A percentile compares a stretch with the other conserved stretches of the same genome.
Evolutionary conservation across 768 basidiomycete species (phyloP).

Genomic region (Polyporus arcularius): DNA sequence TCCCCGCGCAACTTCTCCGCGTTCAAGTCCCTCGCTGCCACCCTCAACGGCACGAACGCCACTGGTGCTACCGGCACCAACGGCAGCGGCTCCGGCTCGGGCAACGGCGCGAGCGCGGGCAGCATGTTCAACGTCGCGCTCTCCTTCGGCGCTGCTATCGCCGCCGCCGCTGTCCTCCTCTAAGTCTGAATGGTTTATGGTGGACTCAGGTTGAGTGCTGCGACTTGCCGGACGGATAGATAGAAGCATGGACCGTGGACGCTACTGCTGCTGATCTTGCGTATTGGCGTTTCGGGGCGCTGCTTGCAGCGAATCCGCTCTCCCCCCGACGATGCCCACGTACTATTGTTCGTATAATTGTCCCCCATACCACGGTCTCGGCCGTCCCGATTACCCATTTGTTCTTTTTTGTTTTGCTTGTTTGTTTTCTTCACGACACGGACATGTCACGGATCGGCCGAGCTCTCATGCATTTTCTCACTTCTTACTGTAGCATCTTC

Average conservation of each 20-base stretch:
- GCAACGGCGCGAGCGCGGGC: slow-evolving; percentile 1
- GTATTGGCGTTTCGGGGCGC: background rate
- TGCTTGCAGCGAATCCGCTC: background rate
- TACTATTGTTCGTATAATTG: background rate
- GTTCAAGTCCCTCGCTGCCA: slow-evolving; percentile 56
- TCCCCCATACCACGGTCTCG: background rate
- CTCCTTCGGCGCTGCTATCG: slow-evolving; percentile 25
- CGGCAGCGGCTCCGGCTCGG: background rate
- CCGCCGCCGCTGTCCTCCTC: slow-evolving; percentile 24
- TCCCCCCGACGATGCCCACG: background rate
- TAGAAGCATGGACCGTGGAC: background rate
- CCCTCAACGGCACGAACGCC: slow-evolving; percentile 49
- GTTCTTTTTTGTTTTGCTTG: background rate
- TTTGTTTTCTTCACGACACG: slow-evolving; percentile 6
- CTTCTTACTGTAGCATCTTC: background rate
- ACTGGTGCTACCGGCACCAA: slow-evolving; percentile 25
- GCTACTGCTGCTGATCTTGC: background rate
- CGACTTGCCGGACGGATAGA: background rate
- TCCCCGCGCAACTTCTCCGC: slow-evolving; percentile 54
- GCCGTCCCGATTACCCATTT: background rate
- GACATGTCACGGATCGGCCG: slow-evolving; percentile 14
- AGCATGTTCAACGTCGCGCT: slow-evolving; percentile 18
- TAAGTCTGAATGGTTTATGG: background rate
- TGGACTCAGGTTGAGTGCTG: background rate
- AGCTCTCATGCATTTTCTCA: background rate